Evolutionary conservation across 2,329 filamentous ascomycete genomes (phyloP), one percentile per base, ranked within the genome.

Genomic region (Trichophyton schoenleinii): DNA sequence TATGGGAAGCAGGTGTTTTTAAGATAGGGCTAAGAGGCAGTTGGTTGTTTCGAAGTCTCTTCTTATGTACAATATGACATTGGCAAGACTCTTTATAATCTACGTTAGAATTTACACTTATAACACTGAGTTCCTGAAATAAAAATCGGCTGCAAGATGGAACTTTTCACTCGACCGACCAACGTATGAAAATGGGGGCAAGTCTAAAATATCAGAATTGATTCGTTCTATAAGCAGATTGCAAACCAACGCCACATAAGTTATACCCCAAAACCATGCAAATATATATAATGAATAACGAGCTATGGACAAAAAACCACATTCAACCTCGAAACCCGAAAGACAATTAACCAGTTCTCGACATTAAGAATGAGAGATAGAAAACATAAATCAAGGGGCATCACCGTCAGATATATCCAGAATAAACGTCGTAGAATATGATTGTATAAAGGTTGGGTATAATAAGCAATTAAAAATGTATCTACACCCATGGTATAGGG

Each of bases 21-120:
- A 55, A 55, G 52, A 55, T 8, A 55, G 15, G 52, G 52, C 28
- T 36, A n/a, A 55, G 22, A 55, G 52, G 28, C 52, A 55, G 52
- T 55, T 55, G 28, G 28, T 34, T 34, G 52, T 55, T 55, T 55
- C 20, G 31, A 55, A 55, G 52, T 55, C 52, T 55, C 52, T 53
- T 53, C 49, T 55, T 55, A 55, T 55, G 52, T 55, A 55, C 52
- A 55, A 55, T 55, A 55, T 25, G 52, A 55, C 28, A 55, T 28
- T 28, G 46, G 46, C 46, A 49, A 31, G 46, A 49, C 28, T 49
- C 25, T 11, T 49, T 52, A 52, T 52, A 52, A 52, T 52, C 46
- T 52, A 55, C 15, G 28, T 9, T 55, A 55, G 52, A 55, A 55
- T 55, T 53, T 36, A 36, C 28, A 36, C 25, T 55, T 38, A 13